Conservation (phyloP, 2,329 filamentous ascomycete genomes). For the Trichoderma sp. region DNA sequence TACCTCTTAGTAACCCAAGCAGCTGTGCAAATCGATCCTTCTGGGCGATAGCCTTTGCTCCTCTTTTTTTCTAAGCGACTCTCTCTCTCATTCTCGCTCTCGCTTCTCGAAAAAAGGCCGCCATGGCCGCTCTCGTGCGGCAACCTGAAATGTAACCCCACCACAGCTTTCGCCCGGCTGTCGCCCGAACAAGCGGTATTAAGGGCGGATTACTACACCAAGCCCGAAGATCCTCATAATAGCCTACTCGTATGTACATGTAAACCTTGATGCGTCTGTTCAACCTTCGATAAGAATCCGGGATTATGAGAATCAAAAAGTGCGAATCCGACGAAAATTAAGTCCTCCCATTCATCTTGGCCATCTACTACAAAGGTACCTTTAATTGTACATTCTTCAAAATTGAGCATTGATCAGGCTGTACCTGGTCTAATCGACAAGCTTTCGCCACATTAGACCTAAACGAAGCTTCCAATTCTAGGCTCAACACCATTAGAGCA, state of each 20-base stretch:
- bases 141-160: background rate
- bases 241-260: background rate
- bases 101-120: background rate
- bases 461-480: background rate
- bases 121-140: conserved; percentile 5
- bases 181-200: background rate
- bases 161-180: conserved; percentile 2
- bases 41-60: background rate
- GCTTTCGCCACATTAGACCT: background rate
- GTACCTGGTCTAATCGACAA: background rate
- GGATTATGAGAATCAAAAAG: background rate
- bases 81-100: background rate
- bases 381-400: background rate
- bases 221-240: background rate
- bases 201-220: background rate
- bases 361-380: background rate
- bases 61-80: background rate
- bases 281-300: background rate
- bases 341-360: background rate
- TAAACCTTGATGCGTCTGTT: background rate
- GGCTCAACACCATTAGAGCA: background rate
- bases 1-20: background rate
- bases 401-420: background rate
- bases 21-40: background rate
- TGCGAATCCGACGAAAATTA: background rate